A percentile compares a stretch with the other conserved stretches of the same genome.
Evolutionary conservation across 352 stramenopile genomes (phyloP).

Genomic region (Phytophthora nicotianae): DNA sequence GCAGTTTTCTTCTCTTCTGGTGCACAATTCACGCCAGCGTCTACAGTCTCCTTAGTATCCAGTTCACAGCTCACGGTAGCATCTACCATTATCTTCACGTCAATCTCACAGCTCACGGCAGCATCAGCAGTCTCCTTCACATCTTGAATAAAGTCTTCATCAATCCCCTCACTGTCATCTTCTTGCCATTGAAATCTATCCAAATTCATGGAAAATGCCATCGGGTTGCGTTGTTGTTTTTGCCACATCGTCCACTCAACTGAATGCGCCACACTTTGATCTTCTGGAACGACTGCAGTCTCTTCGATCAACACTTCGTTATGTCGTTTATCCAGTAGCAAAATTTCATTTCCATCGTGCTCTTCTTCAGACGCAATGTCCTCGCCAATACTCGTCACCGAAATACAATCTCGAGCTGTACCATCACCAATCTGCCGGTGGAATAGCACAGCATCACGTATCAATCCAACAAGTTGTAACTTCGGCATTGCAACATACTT

Average conservation of each 20-base stretch:
- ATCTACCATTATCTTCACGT: constrained; percentile 9
- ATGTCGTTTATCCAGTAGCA: constrained; percentile 20
- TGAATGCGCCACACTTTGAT: constrained; percentile 17
- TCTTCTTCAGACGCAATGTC: neutral
- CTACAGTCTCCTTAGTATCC: constrained; percentile 5
- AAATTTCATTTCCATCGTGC: constrained; percentile 5
- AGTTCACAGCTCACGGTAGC: constrained; percentile 12
- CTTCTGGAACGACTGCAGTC: neutral
- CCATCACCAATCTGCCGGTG: constrained; percentile 17
- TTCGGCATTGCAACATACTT: constrained; percentile 54
- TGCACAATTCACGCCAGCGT: constrained; percentile 13
- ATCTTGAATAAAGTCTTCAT: constrained; percentile 1
- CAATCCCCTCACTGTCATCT: neutral
- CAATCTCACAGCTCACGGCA: constrained; percentile 7
- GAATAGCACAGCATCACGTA: constrained; percentile 44
- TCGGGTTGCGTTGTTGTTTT: constrained; percentile 23
- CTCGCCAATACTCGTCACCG: constrained; percentile 15
- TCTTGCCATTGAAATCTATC: constrained; percentile 6
- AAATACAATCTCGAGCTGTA: constrained; percentile 34
- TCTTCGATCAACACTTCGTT: neutral
- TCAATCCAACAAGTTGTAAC: constrained; percentile 43
- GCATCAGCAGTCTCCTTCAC: constrained; percentile 16
- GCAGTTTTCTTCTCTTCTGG: constrained; percentile 8
- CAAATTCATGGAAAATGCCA: constrained; percentile 42
- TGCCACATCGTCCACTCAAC: constrained; percentile 20